Base-by-base conservation (phyloP, 352 stramenopile genomes). In the Phytopythium cucurbitacearum region DNA sequence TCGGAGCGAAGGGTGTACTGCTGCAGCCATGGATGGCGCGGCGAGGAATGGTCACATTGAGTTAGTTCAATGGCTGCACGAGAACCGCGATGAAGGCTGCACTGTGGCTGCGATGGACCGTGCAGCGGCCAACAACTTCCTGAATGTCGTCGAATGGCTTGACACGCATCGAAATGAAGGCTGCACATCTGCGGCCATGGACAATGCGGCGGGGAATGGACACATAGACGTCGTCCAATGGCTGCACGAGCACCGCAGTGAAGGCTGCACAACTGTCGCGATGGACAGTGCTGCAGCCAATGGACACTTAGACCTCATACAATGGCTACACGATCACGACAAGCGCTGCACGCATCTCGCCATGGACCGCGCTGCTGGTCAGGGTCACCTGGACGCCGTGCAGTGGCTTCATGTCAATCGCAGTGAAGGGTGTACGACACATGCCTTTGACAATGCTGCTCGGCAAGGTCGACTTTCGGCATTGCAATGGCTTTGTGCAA, bases 381-480 rank as follows among this genome's bases (percentile, higher is more conserved):
- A n/a, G 7, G 59, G 59, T 6, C 60, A 69, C 28, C 8, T 67
- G 0, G 7, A 56, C 0, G 43, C 65, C 2, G 44, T 68, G 10
- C 6, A 71, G 12, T 71, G 64, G 64, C 40, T 71, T 15, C 64
- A 71, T 5, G 48, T 59, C 9, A 71, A 49, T 11, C 44, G 48
- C 33, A 39, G 36, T 11, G 40, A 42, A 10, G 46, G 36, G 12
- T 51, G 34, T 34, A 51, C 46, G 2, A 41, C 46, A 28, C 46
- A 33, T 10, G 34, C 46, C 33, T 42, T 36, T 3, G 46, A 52
- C 13, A 40, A 52, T 9, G 46, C 46, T 10, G 48, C 48, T 21
- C 12, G 32, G 5, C 21, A 54, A 15, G 48, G 48, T 4, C 48
- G 38, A 8, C 4, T 46, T 5, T 28, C 11, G n/a, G 38, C 34